These are phyloP conservation scores for Auriculariales sp. DNA, from an alignment of 768 basidiomycete genomes.

Conservation along the genomic window DNA sequence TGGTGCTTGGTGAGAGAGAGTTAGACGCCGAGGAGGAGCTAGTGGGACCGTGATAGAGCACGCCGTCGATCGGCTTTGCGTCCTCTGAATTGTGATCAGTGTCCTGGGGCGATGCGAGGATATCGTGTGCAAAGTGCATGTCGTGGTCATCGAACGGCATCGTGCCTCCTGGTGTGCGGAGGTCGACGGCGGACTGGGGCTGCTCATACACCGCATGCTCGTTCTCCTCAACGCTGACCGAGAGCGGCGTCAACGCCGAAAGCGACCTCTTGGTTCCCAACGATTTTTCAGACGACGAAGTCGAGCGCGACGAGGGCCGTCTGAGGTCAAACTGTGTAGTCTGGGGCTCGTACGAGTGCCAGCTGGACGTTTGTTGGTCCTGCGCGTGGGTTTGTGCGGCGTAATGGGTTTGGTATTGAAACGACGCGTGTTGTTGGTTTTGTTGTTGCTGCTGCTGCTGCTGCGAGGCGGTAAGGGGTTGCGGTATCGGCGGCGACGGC, in stretches of 20 bases:
- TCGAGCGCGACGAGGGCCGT: conserved; percentile 27
- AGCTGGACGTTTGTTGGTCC: background rate
- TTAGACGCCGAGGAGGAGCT: conserved; percentile 11
- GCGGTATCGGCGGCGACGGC: conserved; percentile 17
- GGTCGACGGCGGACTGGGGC: conserved; percentile 7
- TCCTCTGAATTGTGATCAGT: conserved; percentile 9
- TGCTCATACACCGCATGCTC: conserved; percentile 13
- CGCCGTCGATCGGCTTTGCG: conserved; percentile 9
- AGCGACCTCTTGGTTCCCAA: conserved; percentile 59
- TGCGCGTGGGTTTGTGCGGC: background rate
- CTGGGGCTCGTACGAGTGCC: conserved; percentile 2
- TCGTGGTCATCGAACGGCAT: conserved; percentile 47
- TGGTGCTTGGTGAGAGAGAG: conserved; percentile 30
- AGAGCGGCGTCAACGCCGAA: conserved; percentile 23
- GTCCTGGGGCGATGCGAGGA: conserved; percentile 31
- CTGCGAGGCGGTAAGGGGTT: conserved; percentile 15
- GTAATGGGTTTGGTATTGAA: conserved; percentile 10
- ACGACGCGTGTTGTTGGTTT: conserved; percentile 9
- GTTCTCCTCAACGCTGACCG: conserved; percentile 18
- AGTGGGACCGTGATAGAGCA: conserved; percentile 8
- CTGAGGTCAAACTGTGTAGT: conserved; percentile 4
- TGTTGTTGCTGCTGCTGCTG: conserved; percentile 11
- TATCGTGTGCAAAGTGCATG: conserved; percentile 28
- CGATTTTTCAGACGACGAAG: conserved; percentile 37
- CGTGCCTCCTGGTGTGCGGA: conserved; percentile 16